Base-by-base conservation (phyloP, 768 basidiomycete genomes). In the Imleria badia region DNA sequence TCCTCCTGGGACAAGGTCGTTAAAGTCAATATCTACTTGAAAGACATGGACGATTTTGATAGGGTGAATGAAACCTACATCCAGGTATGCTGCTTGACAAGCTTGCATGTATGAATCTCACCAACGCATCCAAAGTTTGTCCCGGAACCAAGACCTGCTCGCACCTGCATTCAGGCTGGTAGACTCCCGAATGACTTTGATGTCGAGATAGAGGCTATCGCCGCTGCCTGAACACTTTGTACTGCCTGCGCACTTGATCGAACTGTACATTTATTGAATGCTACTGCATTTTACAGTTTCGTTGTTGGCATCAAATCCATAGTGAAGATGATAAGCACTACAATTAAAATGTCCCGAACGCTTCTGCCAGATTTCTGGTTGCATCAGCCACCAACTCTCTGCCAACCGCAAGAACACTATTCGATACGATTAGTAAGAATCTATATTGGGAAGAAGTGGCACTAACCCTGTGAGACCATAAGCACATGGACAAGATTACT, bases 111-210 rank as follows among this genome's bases (percentile, higher is more conserved):
- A 19, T 29, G 23, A 26, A 19, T 41, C 50, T 45, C 26, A 60
- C 29, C 38, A 42, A 15, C 12, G 22, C 15, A 19, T 35, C 19
- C 15, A 14, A 41, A 81, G 80, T 55, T 80, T 10, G 62, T 81
- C 29, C 81, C 81, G 0, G 72, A 66, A 31, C 81, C 80, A 15
- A 89, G 89, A 72, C 90, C 89, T 12, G 83, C 88, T 9, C 73
- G 89, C 51, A 87, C 86, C 10, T 87, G 85, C 67, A 87, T 92
- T 58, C 87, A 90, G 72, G 86, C 83, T 13, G 85, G 79, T 9
- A 79, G 79, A 59, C 75, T 90, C 34, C 87, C 87, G 1, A 76
- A 77, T 60, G 86, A 87, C 55, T 86, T 88, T 7, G 79, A 86
- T 60, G 77, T 89, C 40, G 89, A 91, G 74, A 84, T 89, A 38